Conservation (phyloP, 495 filamentous ascomycete species). For the Arthonia radiata region DNA sequence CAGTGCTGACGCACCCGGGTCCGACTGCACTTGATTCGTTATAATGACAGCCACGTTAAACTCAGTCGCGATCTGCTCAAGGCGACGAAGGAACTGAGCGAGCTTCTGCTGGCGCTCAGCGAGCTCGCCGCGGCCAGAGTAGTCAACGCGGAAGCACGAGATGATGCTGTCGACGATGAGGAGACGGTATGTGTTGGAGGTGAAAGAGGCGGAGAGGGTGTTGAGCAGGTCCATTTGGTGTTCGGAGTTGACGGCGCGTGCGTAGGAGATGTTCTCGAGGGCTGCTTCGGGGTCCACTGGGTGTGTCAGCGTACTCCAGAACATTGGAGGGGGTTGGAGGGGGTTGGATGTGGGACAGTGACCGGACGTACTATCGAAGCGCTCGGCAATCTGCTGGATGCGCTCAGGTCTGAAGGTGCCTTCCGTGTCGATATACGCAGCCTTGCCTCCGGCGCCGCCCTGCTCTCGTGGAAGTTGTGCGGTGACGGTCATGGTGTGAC, state of each 20-base stretch:
- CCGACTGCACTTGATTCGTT: conserved; percentile 65
- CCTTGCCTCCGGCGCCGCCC: conserved; percentile 54
- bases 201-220: conserved; percentile 37
- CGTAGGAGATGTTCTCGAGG: conserved; percentile 54
- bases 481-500: conserved; percentile 16
- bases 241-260: conserved; percentile 43
- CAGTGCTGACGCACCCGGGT: conserved; percentile 58
- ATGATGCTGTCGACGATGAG: conserved; percentile 61
- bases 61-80: conserved; percentile 44
- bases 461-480: conserved; percentile 37
- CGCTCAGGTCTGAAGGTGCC: conserved; percentile 55
- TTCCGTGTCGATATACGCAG: conserved; percentile 63
- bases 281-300: conserved; percentile 33
- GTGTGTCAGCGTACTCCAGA: too few relatives aligned
- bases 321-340: too few relatives aligned
- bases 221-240: conserved; percentile 51
- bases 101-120: conserved; percentile 57
- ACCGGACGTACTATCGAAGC: conserved; percentile 28
- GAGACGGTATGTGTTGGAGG: conserved; percentile 41
- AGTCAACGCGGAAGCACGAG: conserved; percentile 56
- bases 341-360: too few relatives aligned
- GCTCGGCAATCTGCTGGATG: conserved; percentile 47
- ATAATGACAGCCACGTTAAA: conserved; percentile 59
- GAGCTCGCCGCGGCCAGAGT: conserved; percentile 47
- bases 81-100: conserved; percentile 40